Conservation (phyloP, 768 basidiomycete species). For the Termitomyces sp. region DNA sequence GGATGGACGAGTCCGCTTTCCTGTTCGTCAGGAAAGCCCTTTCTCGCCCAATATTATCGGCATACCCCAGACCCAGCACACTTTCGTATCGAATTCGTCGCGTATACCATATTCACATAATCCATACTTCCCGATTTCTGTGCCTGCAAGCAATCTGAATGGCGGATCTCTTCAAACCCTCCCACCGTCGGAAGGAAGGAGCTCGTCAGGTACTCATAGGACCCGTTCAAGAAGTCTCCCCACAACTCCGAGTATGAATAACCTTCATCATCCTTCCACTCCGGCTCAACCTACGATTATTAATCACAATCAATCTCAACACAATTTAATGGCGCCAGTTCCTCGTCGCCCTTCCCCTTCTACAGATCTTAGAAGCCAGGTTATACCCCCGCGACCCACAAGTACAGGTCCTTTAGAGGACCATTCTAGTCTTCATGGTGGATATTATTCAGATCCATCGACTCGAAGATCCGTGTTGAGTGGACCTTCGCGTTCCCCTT, state of each 20-base stretch:
- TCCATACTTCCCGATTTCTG: not conserved
- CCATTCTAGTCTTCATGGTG: not conserved
- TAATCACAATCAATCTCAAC: not conserved
- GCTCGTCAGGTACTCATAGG: not conserved
- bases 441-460: not conserved
- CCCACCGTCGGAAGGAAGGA: not conserved
- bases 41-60: too few relatives aligned
- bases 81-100: not conserved
- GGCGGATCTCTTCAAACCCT: not conserved
- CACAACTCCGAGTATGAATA: not conserved
- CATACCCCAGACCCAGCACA: not conserved
- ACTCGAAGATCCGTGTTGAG: not conserved
- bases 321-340: not conserved
- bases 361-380: not conserved
- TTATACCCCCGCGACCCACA: not conserved
- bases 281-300: not conserved
- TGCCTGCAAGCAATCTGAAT: not conserved
- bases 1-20: conserved; percentile 10
- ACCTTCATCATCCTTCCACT: not conserved
- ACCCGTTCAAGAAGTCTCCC: not conserved
- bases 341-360: not conserved
- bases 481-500: not conserved
- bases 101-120: not conserved
- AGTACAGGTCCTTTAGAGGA: too few relatives aligned
- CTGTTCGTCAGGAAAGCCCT: not conserved